Base-by-base conservation (phyloP, 768 basidiomycete genomes). In the Mycena alexandri region DNA sequence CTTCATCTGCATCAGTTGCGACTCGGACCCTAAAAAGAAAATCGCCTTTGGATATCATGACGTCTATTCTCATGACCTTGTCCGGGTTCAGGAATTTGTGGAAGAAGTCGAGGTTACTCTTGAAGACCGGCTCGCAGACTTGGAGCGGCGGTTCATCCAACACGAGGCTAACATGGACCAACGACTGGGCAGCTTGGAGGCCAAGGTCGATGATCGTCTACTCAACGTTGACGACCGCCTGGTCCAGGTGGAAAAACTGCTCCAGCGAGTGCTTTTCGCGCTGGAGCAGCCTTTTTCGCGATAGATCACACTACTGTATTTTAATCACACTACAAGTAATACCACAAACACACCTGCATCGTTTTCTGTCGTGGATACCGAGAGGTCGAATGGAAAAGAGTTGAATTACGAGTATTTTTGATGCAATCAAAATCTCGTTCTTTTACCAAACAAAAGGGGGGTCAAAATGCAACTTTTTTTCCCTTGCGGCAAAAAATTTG, bases 91-190 rank as follows among this genome's bases (percentile, higher is more conserved):
- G 43, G 41, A 54, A 25, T 48, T 59, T 13, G 46, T 68, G 2
- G 72, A 70, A n/a, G 70, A 68, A 17, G 67, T 68, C 8, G 69
- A 73, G 63, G 43, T 73, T 14, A 68, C 72, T 44, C 65, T 73
- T 22, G 72, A 73, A 29, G 69, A 70, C 22, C 70, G 69, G 16
- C 53, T 73, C 6, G 63, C 55, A 29, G 67, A 68, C 9, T 24
- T 73, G 58, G 69, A 73, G 53, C 46, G 65, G 36, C 65, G 72
- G 25, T 68, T 73, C 21, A 65, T 65, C 5, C 55, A 65, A 36
- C 66, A 70, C 29, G 69, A 73, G 59, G 59, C 66, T 2, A 68
- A 67, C 11, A 71, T 67, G 66, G 63, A 71, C 12, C 53, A 55
- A 36, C 48, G 63, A 16, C 21, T 71, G 19, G 41, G 21, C 8